Evolutionary conservation across 2,329 filamentous ascomycete species (phyloP).

Genomic region (Emergomyces pasteurianus): DNA sequence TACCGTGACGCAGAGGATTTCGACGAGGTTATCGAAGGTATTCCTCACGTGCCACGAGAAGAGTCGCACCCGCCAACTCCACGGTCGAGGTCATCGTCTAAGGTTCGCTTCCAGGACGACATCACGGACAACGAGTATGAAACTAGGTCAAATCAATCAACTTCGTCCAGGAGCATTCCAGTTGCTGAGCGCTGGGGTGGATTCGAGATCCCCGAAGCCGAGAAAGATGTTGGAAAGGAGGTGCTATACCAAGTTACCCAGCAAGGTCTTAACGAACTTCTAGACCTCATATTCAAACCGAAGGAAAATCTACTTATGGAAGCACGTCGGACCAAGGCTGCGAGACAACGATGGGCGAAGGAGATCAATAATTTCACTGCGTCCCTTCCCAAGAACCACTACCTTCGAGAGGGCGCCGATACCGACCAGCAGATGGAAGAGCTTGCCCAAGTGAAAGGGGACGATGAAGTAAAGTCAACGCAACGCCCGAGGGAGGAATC

Average conservation of each 20-base stretch:
- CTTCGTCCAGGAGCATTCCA: constrained; percentile 58
- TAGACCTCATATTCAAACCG: constrained; percentile 72
- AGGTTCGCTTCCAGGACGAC: constrained; percentile 65
- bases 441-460: not conserved
- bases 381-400: constrained; percentile 3
- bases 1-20: constrained; percentile 41
- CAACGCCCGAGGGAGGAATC: constrained; percentile 25
- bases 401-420: constrained; percentile 1
- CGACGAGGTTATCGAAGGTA: constrained; percentile 39
- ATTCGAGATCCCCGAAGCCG: constrained; percentile 66
- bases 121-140: constrained; percentile 54
- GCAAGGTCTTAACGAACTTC: constrained; percentile 82
- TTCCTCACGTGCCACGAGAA: constrained; percentile 10
- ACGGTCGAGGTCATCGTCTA: constrained; percentile 63
- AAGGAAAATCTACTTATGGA: constrained; percentile 66
- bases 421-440: not conserved
- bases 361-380: constrained; percentile 27
- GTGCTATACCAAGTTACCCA: constrained; percentile 86
- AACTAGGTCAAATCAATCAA: constrained; percentile 57
- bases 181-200: constrained; percentile 60
- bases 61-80: constrained; percentile 34
- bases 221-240: constrained; percentile 74
- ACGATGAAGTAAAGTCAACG: constrained; percentile 9
- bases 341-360: constrained; percentile 44
- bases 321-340: constrained; percentile 49